Conservation (phyloP, 345 rosid genomes). For the Eucalyptus erythrocorys region DNA sequence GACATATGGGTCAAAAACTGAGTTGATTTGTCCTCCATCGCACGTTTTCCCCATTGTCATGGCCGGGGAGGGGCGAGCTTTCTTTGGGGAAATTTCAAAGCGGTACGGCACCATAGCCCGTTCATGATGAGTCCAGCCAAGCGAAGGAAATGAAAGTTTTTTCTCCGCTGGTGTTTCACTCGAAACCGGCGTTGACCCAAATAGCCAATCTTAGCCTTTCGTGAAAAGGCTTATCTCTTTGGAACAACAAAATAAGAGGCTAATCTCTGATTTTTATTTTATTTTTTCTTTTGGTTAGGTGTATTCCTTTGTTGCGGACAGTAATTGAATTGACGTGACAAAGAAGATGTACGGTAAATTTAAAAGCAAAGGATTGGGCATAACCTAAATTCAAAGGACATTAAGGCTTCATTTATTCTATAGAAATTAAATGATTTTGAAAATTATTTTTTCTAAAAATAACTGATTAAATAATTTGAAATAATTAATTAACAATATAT, state of each 20-base stretch:
- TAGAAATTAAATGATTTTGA: background rate
- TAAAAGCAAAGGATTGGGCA: background rate
- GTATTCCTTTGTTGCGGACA: background rate
- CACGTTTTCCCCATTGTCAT: background rate
- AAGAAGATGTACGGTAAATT: background rate
- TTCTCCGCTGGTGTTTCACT: background rate
- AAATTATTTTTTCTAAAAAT: background rate
- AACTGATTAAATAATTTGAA: background rate
- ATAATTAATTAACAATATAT: background rate
- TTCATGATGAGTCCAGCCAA: background rate
- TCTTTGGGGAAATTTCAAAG: background rate
- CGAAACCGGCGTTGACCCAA: background rate
- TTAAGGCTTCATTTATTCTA: background rate
- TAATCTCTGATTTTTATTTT: background rate
- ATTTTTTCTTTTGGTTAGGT: background rate
- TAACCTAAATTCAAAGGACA: background rate
- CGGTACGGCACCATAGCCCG: background rate
- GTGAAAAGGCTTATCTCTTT: too few species aligned
- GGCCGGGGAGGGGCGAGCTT: background rate
- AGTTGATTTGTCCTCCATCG: background rate
- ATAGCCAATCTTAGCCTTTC: background rate
- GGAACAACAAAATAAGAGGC: too few species aligned
- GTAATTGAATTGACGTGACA: background rate
- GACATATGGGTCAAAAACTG: background rate
- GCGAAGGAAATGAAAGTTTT: background rate